Base-by-base conservation (phyloP, 345 rosid species). In the Eutrema japonicum region DNA sequence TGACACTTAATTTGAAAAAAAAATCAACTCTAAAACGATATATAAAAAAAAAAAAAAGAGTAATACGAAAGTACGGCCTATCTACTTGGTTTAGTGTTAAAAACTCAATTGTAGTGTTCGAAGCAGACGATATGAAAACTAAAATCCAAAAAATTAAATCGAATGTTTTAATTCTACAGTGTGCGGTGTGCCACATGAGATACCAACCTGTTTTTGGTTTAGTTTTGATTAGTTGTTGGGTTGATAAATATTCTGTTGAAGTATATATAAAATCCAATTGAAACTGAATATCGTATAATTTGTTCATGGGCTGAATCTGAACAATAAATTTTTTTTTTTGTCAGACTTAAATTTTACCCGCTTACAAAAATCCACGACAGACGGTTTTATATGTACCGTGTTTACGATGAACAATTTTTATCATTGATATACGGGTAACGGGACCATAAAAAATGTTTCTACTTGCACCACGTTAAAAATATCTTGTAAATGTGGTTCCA, bases 21-120 rank as follows among this genome's bases (percentile, higher is more conserved):
- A 18, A 18, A 18, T 18, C 1, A 18, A 18, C 22, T 18, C 22
- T 18, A 18, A 18, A 18, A 18, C 1, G 22, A 18, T 18, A 18
- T 18, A 18, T 18, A 18, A 0, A 18, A 18, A 18, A 18, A 18
- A 18, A 18, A 0, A n/a, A n/a, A n/a, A n/a, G n/a, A n/a, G n/a
- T n/a, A 64, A 54, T 49, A 27, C 40, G 52, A 43, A 26, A 36
- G 29, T 22, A 5, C 14, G 32, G 10, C n/a, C 12, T 61, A 32
- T 30, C 52, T 32, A 38, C 43, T 14, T 49, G 60, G 35, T 71
- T 38, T 29, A 11, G 10, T 60, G 30, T 64, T 64, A 11, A 10
- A 10, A 38, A 3, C 13, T 22, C 26, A 22, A 22, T 38, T 52
- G 14, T 57, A 27, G 14, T 13, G 46, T 29, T 35, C 14, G 6